Evolutionary conservation across 1,284 basidiomycete genomes (phyloP), one percentile per base, ranked within the genome.

Genomic region (Lignosus rhinocerotis): DNA sequence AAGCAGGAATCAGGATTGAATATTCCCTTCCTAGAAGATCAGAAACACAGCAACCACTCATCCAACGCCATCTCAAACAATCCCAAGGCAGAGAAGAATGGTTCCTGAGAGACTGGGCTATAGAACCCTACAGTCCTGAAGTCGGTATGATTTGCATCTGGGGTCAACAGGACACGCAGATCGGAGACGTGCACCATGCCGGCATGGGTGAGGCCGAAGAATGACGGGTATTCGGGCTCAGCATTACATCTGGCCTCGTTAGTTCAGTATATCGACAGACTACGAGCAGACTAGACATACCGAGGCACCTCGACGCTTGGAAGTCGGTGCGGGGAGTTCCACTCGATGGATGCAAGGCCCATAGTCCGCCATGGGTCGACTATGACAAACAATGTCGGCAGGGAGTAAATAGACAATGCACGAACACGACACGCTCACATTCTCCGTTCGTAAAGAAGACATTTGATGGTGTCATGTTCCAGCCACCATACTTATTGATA

Each of bases 321-420:
- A 34, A 69, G 68, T n/a, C 80, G 73, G 8, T 75, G 70, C 8
- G 80, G 80, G 2, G 80, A 73, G 55, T 80, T 78, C 3, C 70
- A 54, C 60, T 82, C 80, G 45, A 80, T 80, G 8, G 80, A 81
- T 6, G 78, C 78, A 2, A 82, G 70, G 1, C 79, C 77, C 78
- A 81, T 77, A 8, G 79, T 81, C n/a, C 80, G 69, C 80, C 80
- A 82, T 5, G 80, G 80, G 64, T 82, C 80, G 60, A 81, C 80
- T 81, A 53, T 5, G 16, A 4, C 25, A 25, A 25, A 2, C 25
- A 25, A 25, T 25, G 25, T 25, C 25, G 25, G 25, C 11, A 45
- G 43, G 9, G 21, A 3, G 7, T 11, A 2, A 30, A 17, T 16
- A 32, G 32, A n/a, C 1, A 3, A n/a, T 14, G 41, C n/a, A 0